A percentile compares a stretch with the other conserved stretches of the same genome.
These are phyloP conservation scores for Lathyrus oleraceus DNA, from an alignment of 306 rosid species.

Conservation along the genomic window DNA sequence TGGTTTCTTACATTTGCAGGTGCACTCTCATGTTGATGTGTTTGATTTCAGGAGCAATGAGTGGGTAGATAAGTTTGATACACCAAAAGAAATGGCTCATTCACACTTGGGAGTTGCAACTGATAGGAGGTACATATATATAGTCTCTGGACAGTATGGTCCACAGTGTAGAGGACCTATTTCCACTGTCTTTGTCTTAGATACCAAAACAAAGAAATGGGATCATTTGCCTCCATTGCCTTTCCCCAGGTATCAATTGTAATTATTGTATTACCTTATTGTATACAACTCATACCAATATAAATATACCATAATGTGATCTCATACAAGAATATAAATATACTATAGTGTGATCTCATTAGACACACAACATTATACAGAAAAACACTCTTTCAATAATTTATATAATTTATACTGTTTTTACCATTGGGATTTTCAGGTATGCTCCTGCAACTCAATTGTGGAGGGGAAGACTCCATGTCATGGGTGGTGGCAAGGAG, in stretches of 20 bases:
- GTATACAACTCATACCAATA: no score
- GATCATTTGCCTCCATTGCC: slow-evolving; percentile 68
- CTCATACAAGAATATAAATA: no score
- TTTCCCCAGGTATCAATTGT: slow-evolving; percentile 53
- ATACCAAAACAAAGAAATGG: slow-evolving; percentile 76
- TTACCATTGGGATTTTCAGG: slow-evolving; percentile 39
- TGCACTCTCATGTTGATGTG: slow-evolving; percentile 81
- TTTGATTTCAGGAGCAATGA: slow-evolving; percentile 60
- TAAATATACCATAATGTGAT: no score
- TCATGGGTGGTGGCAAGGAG: slow-evolving; percentile 96
- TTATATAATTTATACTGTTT: no score
- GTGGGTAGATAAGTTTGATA: slow-evolving; percentile 64
- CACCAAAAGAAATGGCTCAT: slow-evolving; percentile 84
- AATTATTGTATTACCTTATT: no score
- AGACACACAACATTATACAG: no score
- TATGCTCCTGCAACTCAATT: slow-evolving; percentile 91
- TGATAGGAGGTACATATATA: slow-evolving; percentile 86
- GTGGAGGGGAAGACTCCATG: slow-evolving; percentile 94
- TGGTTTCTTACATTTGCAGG: slow-evolving; percentile 50
- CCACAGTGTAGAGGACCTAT: slow-evolving; percentile 84
- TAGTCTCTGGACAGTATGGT: slow-evolving; percentile 82
- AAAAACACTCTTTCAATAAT: no score
- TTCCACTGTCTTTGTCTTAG: slow-evolving; percentile 58
- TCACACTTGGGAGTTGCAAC: slow-evolving; percentile 86
- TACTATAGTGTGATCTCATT: no score